phyloP scores from a whole-genome alignment of 2,329 filamentous ascomycete species.

The Fusarium albosuccineum region DNA sequence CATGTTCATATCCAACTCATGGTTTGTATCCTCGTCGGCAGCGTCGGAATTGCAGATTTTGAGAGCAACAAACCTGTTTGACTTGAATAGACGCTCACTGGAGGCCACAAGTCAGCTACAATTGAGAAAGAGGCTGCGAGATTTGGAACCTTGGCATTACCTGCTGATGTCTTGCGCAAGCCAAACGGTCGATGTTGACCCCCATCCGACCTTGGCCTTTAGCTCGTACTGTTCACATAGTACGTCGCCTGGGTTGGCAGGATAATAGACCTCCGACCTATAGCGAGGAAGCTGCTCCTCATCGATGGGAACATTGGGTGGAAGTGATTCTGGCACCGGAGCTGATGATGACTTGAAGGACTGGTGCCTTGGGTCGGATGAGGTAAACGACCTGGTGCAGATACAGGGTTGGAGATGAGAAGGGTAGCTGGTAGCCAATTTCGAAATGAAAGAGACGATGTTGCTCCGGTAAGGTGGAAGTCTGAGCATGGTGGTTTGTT shows the following conservation, averaged over 20 bases:
- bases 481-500: neutral
- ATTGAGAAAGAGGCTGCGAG: conserved; percentile 4
- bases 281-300: conserved; percentile 44
- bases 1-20: conserved; percentile 35
- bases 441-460: neutral
- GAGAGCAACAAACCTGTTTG: conserved; percentile 38
- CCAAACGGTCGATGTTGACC: conserved; percentile 55
- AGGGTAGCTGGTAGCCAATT: neutral
- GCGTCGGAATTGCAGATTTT: conserved; percentile 41
- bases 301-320: conserved; percentile 30
- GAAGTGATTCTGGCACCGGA: conserved; percentile 23
- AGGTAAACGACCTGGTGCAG: neutral
- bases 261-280: conserved; percentile 47
- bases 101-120: neutral
- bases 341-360: neutral
- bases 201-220: conserved; percentile 53
- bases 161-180: conserved; percentile 41
- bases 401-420: neutral
- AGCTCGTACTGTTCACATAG: conserved; percentile 51
- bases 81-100: neutral
- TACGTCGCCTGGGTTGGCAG: conserved; percentile 48
- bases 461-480: neutral
- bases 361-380: neutral
- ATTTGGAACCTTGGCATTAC: neutral
- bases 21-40: conserved; percentile 32